Evolutionary conservation across 257 asterid genomes (phyloP), one percentile per base, ranked within the genome.

Genomic region (Penstemon davidsonii): DNA sequence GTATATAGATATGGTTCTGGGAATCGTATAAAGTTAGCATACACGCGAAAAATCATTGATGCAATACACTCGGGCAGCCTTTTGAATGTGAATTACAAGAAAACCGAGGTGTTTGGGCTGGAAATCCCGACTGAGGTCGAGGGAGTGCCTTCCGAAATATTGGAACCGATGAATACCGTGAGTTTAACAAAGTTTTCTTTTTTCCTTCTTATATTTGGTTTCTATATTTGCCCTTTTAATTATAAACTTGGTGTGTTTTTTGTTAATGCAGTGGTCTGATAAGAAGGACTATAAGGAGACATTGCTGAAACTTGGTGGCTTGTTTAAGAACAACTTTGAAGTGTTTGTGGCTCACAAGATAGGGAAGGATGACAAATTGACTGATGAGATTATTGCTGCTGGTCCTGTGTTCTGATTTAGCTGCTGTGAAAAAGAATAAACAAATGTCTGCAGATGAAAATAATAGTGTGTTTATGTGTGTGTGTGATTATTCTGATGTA

Each of bases 1-100:
- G 15, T 73, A 71, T 84, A 90, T 84, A 90, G 97, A 45, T 91
- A 89, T 62, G 98, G 98, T 52, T 68, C 87, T 0, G 98, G 97
- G 18, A 86, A 78, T 50, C 92, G 97, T 41, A 92, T 92, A 73
- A 92, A 88, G 68, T 68, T 92, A 68, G 91, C 98, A 7, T 85
- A 89, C 72, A 89, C 98, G 0, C 76, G 98, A 61, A 92, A 85
- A 72, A 92, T 92, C 70, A 92, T 92, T 0, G 98, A 92, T 58
- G 95, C 98, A 19, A 92, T 92, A 8, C 98, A 92, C 82, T 87
- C 98, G 0, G 98, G 97, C 42, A 80, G 82, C 68, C 91, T 92
- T 38, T 44, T 89, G 75, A 51, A 87, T 1, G 98, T 84, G 0
- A 66, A 81, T 0, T 92, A 84, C 74, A 75, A 60, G 75, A 85